A percentile compares a stretch with the other conserved stretches of the same genome.
phyloP scores from a whole-genome alignment of 192 early-diverging fungal genomes.

The Coemansia umbellata region DNA sequence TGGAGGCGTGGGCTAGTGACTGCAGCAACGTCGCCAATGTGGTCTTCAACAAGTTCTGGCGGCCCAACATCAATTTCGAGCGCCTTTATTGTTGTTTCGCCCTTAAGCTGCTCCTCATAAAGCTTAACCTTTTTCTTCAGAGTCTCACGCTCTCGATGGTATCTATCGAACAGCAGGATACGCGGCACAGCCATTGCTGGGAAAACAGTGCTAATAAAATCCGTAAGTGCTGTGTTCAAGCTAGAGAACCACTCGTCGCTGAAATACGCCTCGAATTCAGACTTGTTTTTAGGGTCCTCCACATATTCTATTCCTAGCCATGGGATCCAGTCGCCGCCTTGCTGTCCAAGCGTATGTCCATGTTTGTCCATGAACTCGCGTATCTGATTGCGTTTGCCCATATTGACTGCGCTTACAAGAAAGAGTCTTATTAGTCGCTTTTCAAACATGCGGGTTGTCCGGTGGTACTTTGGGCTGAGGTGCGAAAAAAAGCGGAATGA shows the following conservation, averaged over 20 bases:
- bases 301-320: constrained; percentile 50
- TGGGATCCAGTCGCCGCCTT: constrained; percentile 51
- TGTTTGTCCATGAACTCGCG: constrained; percentile 37
- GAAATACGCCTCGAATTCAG: constrained; percentile 49
- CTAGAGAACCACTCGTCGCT: constrained; percentile 39
- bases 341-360: constrained; percentile 35
- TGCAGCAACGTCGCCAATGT: constrained; percentile 24
- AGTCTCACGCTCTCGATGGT: constrained; percentile 33
- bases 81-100: constrained; percentile 41
- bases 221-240: constrained; percentile 29
- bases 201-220: constrained; percentile 50
- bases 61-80: constrained; percentile 4
- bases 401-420: constrained; percentile 32
- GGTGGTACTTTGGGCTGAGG: constrained; percentile 51
- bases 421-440: constrained; percentile 47
- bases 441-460: constrained; percentile 49
- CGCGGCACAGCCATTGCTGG: constrained; percentile 49
- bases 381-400: constrained; percentile 10
- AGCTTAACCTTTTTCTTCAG: constrained; percentile 21
- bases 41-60: constrained; percentile 37
- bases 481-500: constrained; percentile 46
- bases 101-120: constrained; percentile 29
- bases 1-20: constrained; percentile 12
- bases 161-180: constrained; percentile 48
- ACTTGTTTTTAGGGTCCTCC: constrained; percentile 20